A percentile compares a stretch with the other conserved stretches of the same genome.
phyloP scores from a whole-genome alignment of 805 yeast genomes.

The Zygosaccharomyces kombuchaensis region DNA sequence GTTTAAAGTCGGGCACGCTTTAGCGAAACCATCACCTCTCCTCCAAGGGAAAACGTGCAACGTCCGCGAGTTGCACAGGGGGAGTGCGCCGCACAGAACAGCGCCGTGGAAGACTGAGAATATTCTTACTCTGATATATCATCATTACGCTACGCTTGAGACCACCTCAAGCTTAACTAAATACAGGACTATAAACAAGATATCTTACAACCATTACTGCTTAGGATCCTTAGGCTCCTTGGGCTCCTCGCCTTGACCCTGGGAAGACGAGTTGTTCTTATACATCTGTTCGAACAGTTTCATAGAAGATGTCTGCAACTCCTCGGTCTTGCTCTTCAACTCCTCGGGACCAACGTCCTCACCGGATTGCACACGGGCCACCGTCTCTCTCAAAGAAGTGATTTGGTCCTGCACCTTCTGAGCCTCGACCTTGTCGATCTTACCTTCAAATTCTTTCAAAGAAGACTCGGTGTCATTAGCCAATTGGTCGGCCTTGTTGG shows the following conservation, averaged over 20 bases:
- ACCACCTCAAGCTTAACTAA: conserved; percentile 1
- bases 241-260: conserved; percentile 19
- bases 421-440: conserved; percentile 46
- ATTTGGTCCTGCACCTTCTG: conserved; percentile 48
- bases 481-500: conserved; percentile 71
- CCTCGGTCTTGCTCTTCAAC: conserved; percentile 69
- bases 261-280: conserved; percentile 31
- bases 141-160: neutral
- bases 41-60: neutral
- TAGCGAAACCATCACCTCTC: neutral
- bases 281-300: conserved; percentile 65
- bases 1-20: neutral
- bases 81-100: no score
- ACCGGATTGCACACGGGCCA: conserved; percentile 61
- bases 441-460: conserved; percentile 65
- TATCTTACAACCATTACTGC: conserved; percentile 15
- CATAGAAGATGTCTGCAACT: conserved; percentile 68
- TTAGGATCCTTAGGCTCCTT: conserved; percentile 6
- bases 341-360: conserved; percentile 52
- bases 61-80: no score
- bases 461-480: conserved; percentile 88
- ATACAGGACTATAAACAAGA: conserved; percentile 7
- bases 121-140: neutral
- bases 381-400: conserved; percentile 56
- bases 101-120: neutral